phyloP scores from a whole-genome alignment of 768 basidiomycete genomes.

The Tylopilus vinaceipallidus region DNA sequence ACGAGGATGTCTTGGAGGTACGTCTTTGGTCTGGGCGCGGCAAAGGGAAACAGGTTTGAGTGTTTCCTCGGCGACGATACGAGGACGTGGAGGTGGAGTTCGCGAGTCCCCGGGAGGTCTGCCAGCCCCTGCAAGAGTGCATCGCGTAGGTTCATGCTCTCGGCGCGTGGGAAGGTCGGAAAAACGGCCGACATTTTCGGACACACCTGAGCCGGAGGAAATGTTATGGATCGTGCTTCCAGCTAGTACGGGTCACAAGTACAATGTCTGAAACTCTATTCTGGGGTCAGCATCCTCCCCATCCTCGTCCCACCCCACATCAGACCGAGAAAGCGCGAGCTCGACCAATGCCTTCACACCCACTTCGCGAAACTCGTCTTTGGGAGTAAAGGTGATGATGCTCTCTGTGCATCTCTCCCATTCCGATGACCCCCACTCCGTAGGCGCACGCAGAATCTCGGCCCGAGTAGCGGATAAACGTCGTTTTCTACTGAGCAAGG shows the following conservation, averaged over 20 bases:
- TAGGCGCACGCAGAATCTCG: too few relatives aligned
- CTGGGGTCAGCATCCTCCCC: too few relatives aligned
- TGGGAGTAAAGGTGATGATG: neutral
- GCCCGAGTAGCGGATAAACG: too few relatives aligned
- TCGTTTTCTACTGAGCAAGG: too few relatives aligned
- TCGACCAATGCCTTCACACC: neutral
- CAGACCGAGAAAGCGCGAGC: neutral
- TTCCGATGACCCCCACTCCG: too few relatives aligned
- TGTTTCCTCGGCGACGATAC: constrained; percentile 66
- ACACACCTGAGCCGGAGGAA: too few relatives aligned
- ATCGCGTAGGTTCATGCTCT: constrained; percentile 54
- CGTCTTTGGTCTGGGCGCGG: constrained; percentile 59
- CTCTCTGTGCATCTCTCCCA: neutral
- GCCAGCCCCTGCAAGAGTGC: constrained; percentile 55
- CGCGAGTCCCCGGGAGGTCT: constrained; percentile 60
- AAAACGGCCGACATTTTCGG: too few relatives aligned
- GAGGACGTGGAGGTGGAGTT: constrained; percentile 75
- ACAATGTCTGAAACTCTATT: too few relatives aligned
- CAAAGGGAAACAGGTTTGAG: constrained; percentile 71
- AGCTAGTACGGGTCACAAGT: neutral
- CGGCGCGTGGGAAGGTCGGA: constrained; percentile 27
- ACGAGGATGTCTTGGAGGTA: constrained; percentile 78
- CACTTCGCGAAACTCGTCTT: neutral
- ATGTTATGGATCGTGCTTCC: too few relatives aligned
- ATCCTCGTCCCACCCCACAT: neutral